phyloP scores from a whole-genome alignment of 768 basidiomycete genomes.

The Mrakia frigida region DNA sequence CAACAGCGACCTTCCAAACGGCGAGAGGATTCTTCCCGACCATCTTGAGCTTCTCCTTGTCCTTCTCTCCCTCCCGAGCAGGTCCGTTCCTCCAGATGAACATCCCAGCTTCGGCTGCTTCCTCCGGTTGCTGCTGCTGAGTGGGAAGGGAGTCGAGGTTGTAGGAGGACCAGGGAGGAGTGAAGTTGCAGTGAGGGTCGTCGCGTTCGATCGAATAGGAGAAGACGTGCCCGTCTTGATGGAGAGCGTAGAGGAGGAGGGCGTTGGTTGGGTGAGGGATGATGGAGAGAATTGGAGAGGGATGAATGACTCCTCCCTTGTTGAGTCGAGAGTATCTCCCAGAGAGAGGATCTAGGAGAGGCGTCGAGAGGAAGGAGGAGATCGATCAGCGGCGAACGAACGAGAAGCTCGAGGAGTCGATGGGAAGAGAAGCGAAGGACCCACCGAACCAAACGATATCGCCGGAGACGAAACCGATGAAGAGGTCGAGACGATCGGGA shows the following conservation, averaged over 20 bases:
- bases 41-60: conserved; percentile 32
- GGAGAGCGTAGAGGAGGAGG: conserved; percentile 36
- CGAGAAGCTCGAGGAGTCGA: background rate
- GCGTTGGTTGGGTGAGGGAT: conserved; percentile 34
- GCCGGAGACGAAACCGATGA: conserved; percentile 56
- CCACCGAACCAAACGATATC: conserved; percentile 91
- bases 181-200: conserved; percentile 38
- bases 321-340: conserved; percentile 43
- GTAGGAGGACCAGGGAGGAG: conserved; percentile 38
- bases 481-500: conserved; percentile 49
- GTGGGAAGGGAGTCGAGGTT: background rate
- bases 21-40: conserved; percentile 44
- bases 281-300: conserved; percentile 37
- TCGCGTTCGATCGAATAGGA: conserved; percentile 37
- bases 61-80: conserved; percentile 33
- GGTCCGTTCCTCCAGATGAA: conserved; percentile 43
- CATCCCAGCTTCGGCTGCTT: conserved; percentile 25
- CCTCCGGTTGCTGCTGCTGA: background rate
- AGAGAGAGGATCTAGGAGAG: conserved; percentile 36
- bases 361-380: background rate
- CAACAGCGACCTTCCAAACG: conserved; percentile 37
- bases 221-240: conserved; percentile 38
- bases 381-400: background rate
- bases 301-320: conserved; percentile 44
- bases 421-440: conserved; percentile 51